Conservation (phyloP, 768 basidiomycete genomes). For the Pulveroboletus sp. region DNA sequence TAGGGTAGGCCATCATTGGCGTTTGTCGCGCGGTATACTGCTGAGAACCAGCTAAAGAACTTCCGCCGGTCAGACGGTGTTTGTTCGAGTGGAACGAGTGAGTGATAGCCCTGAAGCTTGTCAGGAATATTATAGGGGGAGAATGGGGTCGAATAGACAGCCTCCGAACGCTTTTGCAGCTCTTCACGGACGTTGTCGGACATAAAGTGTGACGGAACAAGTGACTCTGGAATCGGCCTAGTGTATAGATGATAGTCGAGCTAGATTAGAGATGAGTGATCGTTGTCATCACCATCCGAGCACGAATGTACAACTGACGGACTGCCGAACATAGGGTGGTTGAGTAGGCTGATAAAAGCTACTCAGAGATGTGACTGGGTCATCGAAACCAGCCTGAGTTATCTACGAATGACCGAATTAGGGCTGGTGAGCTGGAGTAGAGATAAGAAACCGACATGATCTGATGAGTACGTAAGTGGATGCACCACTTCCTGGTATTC, state of each 20-base stretch:
- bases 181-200: slow-evolving; percentile 71
- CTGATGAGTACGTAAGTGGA: slow-evolving; percentile 17
- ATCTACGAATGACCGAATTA: slow-evolving; percentile 1
- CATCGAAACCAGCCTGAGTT: slow-evolving; percentile 31
- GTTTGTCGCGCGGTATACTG: slow-evolving; percentile 78
- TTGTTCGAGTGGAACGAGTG: slow-evolving; percentile 73
- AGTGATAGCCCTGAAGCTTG: slow-evolving; percentile 88
- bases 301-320: slow-evolving; percentile 41
- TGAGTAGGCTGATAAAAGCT: slow-evolving; percentile 39
- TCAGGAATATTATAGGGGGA: slow-evolving; percentile 65
- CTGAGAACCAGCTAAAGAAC: slow-evolving; percentile 75
- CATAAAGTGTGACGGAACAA: slow-evolving; percentile 71
- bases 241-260: slow-evolving; percentile 94
- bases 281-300: not conserved
- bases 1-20: slow-evolving; percentile 75
- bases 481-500: slow-evolving; percentile 24
- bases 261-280: slow-evolving; percentile 34
- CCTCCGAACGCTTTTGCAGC: slow-evolving; percentile 47
- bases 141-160: slow-evolving; percentile 32
- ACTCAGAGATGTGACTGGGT: slow-evolving; percentile 18
- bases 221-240: slow-evolving; percentile 52
- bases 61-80: slow-evolving; percentile 58
- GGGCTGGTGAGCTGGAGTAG: not conserved
- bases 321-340: slow-evolving; percentile 58
- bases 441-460: slow-evolving; percentile 18